Base-by-base conservation (phyloP, 1,139 yeast genomes). In the Nadsonia commutata region DNA sequence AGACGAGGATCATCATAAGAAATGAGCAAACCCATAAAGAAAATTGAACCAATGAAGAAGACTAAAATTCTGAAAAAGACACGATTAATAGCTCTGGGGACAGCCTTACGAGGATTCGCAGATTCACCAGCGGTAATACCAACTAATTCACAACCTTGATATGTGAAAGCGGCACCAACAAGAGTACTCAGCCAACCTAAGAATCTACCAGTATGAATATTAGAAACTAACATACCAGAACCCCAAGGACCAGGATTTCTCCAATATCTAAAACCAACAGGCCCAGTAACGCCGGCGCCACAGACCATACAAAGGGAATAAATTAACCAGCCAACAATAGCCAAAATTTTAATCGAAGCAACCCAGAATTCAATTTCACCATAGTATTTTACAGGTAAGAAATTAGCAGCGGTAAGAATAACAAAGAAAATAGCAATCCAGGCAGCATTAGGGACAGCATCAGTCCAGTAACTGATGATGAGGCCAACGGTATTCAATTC, bases 91-190 rank as follows among this genome's bases (percentile, higher is more conserved):
- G 82, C 81, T 51, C 67, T 67, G 48, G 83, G 80, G 47, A 78
- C 66, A 18, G 78, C 66, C 52, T 68, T 66, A 57, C 79, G 68
- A 46, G 88, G 88, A 53, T 79, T 76, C 39, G 69, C 69, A 39
- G 86, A 75, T 62, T 81, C 90, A 22, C 85, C 82, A 36, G 86
- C 83, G 19, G 86, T 80, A 49, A 82, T 68, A 44, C 84, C 82
- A 50, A 78, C 76, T 53, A 78, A 68, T 60, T 80, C 88, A 50
- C 94, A 81, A 22, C 85, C 86, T 50, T 52, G 48, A 43, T 75
- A 52, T 50, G 79, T 80, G 72, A 46, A 66, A 16, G 68, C 65
- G 16, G 86, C 82, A 46, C 76, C 72, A 46, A 78, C 69, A 52
- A 78, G 65, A 27, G 82, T 72, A 7, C 74, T 64, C 45, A 78